Base-by-base conservation (phyloP, 257 asterid species). In the Solanum boliviense region DNA sequence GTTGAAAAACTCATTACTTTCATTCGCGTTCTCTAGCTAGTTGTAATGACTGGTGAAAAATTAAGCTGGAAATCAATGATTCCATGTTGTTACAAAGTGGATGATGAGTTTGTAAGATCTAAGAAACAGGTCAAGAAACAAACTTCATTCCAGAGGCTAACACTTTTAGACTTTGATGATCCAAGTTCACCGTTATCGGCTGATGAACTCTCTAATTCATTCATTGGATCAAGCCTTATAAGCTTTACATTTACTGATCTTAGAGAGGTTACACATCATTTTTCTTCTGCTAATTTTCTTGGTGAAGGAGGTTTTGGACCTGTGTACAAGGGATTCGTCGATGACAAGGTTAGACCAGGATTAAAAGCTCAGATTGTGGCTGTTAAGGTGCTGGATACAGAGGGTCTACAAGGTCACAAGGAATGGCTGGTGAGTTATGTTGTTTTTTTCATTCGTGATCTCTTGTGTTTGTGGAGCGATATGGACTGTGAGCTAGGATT, bases 271-370 rank as follows among this genome's bases (percentile, higher is more conserved):
- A 85, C 87, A 23, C 87, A 68, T 12, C 4, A 71, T 46, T 85
- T 85, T 71, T 38, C 87, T 21, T 85, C 87, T 11, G 25, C 41
- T 67, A 85, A 85, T 67, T 71, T 85, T 71, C 82, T 85, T 25
- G 87, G 87, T 20, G 87, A 68, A 85, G 87, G 87, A 10, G 87
- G 87, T 25, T 85, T 85, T 67, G 87, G 87, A 25, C 87, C 82
- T 0, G 87, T 85, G 1, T 85, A 85, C 32, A 85, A 85, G 29
- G 87, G 87, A 68, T 85, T 85, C 82, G 44, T 85, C 23, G 67
- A 85, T 29, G 87, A 85, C 12, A 85, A 67, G 21, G 25, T 67
- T 68, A 85, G 82, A 20, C 87, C 58, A 27, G 81, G 87, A 46
- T n/a, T 85, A 10, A 85, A 85, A 39, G 8, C 87, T 85, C 87